phyloP scores from a whole-genome alignment of 2,329 filamentous ascomycete species.

The Epichloe coenophiala region DNA sequence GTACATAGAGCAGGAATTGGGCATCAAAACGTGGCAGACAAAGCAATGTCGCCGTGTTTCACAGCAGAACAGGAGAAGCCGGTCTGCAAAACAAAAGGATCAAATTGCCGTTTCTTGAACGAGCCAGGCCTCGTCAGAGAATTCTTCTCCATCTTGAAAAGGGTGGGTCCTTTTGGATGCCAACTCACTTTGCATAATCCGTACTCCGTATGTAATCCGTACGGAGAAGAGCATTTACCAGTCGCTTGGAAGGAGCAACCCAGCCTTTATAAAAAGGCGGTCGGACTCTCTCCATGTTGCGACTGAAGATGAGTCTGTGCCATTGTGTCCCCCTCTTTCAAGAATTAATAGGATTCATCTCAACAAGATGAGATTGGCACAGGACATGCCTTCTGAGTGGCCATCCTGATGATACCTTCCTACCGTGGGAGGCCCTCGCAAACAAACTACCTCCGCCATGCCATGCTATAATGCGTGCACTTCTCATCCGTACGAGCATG shows the following conservation, averaged over 20 bases:
- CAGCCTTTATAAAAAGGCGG: slow-evolving; percentile 6
- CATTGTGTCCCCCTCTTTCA: neutral
- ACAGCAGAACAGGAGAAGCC: neutral
- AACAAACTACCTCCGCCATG: neutral
- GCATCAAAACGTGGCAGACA: neutral
- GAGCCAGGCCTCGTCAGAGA: neutral
- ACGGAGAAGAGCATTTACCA: neutral
- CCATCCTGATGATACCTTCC: neutral
- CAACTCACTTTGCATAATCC: slow-evolving; percentile 8
- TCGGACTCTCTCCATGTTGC: neutral
- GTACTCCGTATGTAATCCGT: too few relatives aligned
- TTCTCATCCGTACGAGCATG: neutral
- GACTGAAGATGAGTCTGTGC: neutral
- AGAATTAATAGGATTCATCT: neutral
- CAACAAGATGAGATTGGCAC: neutral
- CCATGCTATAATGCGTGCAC: neutral
- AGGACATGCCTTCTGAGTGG: neutral
- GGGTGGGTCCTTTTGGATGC: slow-evolving; percentile 5
- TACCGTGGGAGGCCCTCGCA: neutral
- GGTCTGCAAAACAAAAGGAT: neutral
- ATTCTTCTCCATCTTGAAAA: neutral
- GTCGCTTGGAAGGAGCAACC: slow-evolving; percentile 3
- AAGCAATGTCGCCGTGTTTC: neutral
- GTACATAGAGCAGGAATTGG: neutral
- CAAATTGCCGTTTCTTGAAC: neutral